Evolutionary conservation across 768 basidiomycete species (phyloP).

Genomic region (Pulveroboletus sp.): DNA sequence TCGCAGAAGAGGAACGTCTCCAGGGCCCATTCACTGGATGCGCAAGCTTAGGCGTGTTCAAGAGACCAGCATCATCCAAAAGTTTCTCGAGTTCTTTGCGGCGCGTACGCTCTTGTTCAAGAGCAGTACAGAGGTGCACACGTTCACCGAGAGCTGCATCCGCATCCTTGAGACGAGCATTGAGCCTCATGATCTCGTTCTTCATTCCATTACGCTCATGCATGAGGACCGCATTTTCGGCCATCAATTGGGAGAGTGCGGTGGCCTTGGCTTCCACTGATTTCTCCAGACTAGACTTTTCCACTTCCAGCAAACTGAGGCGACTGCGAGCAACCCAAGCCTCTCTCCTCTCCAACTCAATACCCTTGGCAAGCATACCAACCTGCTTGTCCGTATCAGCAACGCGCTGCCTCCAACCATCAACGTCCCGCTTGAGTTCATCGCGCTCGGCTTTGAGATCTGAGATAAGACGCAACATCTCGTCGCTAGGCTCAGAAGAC

Average conservation of each 20-base stretch:
- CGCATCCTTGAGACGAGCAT: conserved; percentile 29
- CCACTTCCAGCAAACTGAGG: conserved; percentile 58
- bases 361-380: conserved; percentile 56
- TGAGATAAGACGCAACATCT: conserved; percentile 69
- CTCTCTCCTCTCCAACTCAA: conserved; percentile 77
- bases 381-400: conserved; percentile 70
- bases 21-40: conserved; percentile 10
- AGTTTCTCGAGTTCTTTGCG: conserved; percentile 50
- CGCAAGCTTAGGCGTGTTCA: conserved; percentile 41
- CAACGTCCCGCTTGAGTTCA: conserved; percentile 80
- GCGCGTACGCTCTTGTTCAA: conserved; percentile 38
- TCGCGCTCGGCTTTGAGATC: conserved; percentile 88
- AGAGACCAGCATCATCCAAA: conserved; percentile 41
- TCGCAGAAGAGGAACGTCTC: conserved; percentile 17
- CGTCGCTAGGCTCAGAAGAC: conserved; percentile 58
- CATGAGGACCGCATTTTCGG: conserved; percentile 21
- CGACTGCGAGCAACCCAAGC: conserved; percentile 81
- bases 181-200: conserved; percentile 25
- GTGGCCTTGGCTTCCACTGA: conserved; percentile 35
- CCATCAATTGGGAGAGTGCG: conserved; percentile 28
- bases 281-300: conserved; percentile 56
- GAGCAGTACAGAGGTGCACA: conserved; percentile 25
- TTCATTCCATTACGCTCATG: conserved; percentile 30
- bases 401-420: conserved; percentile 80
- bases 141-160: conserved; percentile 23